Evolutionary conservation across 345 rosid species (phyloP).

Genomic region (Syzygium aqueum): DNA sequence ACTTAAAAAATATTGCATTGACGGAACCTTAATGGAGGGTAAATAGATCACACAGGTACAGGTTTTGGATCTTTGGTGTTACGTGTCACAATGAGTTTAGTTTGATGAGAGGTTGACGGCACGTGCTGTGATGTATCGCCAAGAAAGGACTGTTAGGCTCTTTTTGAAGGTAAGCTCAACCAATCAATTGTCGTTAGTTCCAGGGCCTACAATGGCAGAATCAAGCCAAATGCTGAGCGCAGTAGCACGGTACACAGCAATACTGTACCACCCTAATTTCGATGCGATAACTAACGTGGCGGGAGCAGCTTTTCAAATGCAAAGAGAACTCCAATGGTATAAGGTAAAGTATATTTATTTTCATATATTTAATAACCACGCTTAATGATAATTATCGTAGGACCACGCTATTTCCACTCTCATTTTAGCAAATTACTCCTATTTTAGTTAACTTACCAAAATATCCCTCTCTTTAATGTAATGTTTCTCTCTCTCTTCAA

Average conservation of each 20-base stretch:
- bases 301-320: slow-evolving; percentile 1
- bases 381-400: neutral
- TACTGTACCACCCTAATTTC: neutral
- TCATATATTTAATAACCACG: neutral
- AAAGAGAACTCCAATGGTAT: slow-evolving; percentile 4
- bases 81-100: too few relatives aligned
- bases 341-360: neutral
- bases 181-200: neutral
- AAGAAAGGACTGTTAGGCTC: neutral
- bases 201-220: accelerated
- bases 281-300: neutral
- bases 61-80: too few relatives aligned
- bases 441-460: neutral
- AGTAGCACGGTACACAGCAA: accelerated
- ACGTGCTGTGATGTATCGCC: neutral
- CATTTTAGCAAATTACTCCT: neutral
- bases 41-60: too few relatives aligned
- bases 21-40: too few relatives aligned
- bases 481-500: neutral
- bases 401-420: neutral
- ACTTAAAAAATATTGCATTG: too few relatives aligned
- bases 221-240: accelerated
- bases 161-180: neutral
- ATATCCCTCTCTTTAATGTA: neutral
- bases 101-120: accelerated